Percentiles rank a stretch among this genome's conserved stretches.
phyloP scores from a whole-genome alignment of 225 moss, liverwort and hornwort genomes.

The Marchantia paleacea region DNA sequence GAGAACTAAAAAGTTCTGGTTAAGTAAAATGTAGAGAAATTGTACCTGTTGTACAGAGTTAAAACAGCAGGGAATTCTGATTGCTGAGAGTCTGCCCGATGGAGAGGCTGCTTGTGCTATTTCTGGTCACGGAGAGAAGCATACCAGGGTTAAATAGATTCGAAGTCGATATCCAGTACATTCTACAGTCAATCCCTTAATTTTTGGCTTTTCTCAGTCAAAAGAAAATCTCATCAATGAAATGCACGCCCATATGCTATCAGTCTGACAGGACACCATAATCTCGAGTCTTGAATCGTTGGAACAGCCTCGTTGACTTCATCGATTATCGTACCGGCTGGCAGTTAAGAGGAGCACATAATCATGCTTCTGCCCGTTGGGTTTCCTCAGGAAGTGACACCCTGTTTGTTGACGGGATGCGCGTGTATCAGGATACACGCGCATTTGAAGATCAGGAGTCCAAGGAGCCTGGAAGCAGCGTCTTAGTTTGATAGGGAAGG shows the following conservation, averaged over 20 bases:
- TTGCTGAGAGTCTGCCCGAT: neutral
- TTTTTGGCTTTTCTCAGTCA: constrained; percentile 9
- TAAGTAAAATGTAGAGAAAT: neutral
- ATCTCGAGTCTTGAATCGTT: neutral
- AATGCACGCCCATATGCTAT: neutral
- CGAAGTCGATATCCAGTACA: neutral
- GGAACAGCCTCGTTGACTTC: neutral
- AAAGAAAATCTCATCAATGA: neutral
- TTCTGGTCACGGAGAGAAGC: neutral
- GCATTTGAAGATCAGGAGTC: too few species aligned
- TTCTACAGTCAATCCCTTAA: neutral
- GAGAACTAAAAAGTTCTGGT: neutral
- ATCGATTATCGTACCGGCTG: neutral
- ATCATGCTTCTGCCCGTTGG: neutral
- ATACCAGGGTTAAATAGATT: neutral
- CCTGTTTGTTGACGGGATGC: too few species aligned
- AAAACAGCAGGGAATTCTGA: neutral
- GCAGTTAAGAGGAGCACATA: neutral
- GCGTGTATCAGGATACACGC: too few species aligned
- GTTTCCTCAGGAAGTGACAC: neutral
- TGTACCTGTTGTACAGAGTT: neutral
- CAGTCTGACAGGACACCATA: neutral
- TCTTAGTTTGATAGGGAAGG: too few species aligned
- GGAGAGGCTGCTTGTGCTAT: neutral
- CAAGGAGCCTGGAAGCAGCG: too few species aligned